These are phyloP conservation scores for Moesziomyces parantarcticus DNA, from an alignment of 1,284 basidiomycete species.

Conservation along the genomic window DNA sequence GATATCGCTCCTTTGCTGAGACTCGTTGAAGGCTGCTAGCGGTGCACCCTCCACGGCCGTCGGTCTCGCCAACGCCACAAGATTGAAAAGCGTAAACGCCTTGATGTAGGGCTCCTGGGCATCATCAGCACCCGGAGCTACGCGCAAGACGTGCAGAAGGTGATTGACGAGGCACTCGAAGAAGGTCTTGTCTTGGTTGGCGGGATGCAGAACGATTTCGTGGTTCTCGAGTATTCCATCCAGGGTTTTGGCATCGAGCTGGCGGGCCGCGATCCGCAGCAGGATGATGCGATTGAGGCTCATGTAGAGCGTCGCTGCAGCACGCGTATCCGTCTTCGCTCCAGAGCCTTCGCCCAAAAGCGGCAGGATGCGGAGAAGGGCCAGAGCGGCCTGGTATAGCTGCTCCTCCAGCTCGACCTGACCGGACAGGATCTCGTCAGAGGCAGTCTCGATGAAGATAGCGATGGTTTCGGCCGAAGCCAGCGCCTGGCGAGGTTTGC, in stretches of 20 bases:
- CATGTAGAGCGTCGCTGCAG: conserved; percentile 32
- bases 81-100: conserved; percentile 43
- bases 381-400: conserved; percentile 19
- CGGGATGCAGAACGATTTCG: conserved; percentile 30
- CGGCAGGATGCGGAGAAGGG: conserved; percentile 22
- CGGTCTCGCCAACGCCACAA: conserved; percentile 40
- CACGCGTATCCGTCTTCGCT: conserved; percentile 3
- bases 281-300: conserved; percentile 54
- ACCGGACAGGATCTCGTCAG: conserved; percentile 40
- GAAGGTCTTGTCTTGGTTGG: conserved; percentile 49
- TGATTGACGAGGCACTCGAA: conserved; percentile 55
- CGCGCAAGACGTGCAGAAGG: conserved; percentile 8
- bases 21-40: conserved; percentile 21
- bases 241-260: conserved; percentile 14
- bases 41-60: conserved; percentile 34
- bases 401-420: conserved; percentile 23
- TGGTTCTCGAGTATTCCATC: conserved; percentile 39
- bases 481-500: conserved; percentile 9
- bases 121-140: neutral
- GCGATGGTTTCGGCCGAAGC: conserved; percentile 22
- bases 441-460: conserved; percentile 41
- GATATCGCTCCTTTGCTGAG: conserved; percentile 13
- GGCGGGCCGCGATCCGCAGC: conserved; percentile 23
- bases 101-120: conserved; percentile 14
- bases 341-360: neutral